phyloP scores from a whole-genome alignment of 2,329 filamentous ascomycete species.

The Cordyceps farinosa region DNA sequence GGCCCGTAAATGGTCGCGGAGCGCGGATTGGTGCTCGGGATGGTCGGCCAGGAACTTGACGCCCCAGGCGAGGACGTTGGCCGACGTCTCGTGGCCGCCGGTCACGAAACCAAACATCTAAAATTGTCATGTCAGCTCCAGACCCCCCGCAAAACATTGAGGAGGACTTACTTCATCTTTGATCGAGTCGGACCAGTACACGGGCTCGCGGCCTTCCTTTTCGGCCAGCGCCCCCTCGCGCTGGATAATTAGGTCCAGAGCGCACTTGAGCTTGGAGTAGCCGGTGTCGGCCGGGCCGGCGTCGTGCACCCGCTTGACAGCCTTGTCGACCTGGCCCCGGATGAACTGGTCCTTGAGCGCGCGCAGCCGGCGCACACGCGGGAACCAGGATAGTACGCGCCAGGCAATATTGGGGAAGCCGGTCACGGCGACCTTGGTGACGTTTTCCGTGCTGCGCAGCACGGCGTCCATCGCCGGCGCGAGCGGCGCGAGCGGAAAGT shows the following conservation, averaged over 20 bases:
- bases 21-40: slow-evolving; percentile 17
- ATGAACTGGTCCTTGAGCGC: slow-evolving; percentile 2
- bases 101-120: slow-evolving; percentile 22
- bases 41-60: slow-evolving; percentile 23
- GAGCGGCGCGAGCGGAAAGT: slow-evolving; percentile 1
- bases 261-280: slow-evolving; percentile 8
- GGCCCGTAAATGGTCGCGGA: slow-evolving; percentile 23
- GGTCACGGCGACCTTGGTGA: slow-evolving; percentile 10
- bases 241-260: slow-evolving; percentile 7
- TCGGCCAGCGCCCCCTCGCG: slow-evolving; percentile 1
- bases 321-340: slow-evolving; percentile 5
- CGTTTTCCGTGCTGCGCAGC: slow-evolving; percentile 3
- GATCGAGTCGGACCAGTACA: slow-evolving; percentile 11
- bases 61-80: slow-evolving; percentile 22
- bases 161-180: neutral
- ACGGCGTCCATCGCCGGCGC: slow-evolving; percentile 1
- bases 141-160: neutral
- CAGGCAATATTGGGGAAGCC: slow-evolving; percentile 10
- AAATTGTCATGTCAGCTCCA: neutral
- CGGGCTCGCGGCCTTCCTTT: slow-evolving; percentile 7
- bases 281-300: neutral
- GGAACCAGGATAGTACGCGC: slow-evolving; percentile 1
- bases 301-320: neutral
- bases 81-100: slow-evolving; percentile 26
- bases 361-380: slow-evolving; percentile 7